phyloP scores from a whole-genome alignment of 129 eudicot species.

The Dittrichia graveolens region DNA sequence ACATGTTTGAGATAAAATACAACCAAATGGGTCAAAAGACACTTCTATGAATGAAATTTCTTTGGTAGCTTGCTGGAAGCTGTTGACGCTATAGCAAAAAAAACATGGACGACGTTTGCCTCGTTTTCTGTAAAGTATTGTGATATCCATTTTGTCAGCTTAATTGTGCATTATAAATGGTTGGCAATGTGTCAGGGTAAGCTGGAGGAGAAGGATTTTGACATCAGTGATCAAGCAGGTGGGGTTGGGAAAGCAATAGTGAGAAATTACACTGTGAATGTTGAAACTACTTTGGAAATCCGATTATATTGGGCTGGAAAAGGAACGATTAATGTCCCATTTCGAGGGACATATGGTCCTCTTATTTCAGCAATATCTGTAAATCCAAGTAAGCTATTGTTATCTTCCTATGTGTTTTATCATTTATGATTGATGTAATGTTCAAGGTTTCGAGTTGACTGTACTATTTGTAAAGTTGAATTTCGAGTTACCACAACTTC shows the following conservation, averaged over 20 bases:
- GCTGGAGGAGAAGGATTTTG: conserved; percentile 63
- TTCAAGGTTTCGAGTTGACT: not conserved
- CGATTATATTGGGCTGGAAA: conserved; percentile 81
- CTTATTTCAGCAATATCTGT: conserved; percentile 85
- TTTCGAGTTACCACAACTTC: too few relatives aligned
- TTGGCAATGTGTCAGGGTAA: conserved; percentile 42
- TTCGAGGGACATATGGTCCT: conserved; percentile 77
- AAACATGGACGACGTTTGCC: not conserved
- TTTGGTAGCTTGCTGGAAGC: not conserved
- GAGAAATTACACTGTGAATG: conserved; percentile 39
- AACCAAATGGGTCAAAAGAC: not conserved
- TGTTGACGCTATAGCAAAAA: not conserved
- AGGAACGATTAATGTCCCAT: conserved; percentile 68
- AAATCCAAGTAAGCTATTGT: conserved; percentile 51
- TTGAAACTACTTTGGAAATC: conserved; percentile 55
- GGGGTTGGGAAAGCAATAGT: conserved; percentile 52
- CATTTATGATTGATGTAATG: not conserved
- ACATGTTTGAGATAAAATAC: not conserved
- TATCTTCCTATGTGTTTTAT: not conserved
- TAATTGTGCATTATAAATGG: conserved; percentile 4
- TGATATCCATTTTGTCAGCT: not conserved
- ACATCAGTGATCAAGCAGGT: conserved; percentile 67
- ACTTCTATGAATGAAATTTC: not conserved
- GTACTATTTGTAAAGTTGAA: not conserved
- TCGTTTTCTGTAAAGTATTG: not conserved